A percentile compares a stretch with the other conserved stretches of the same genome.
Evolutionary conservation across 2,329 filamentous ascomycete species (phyloP).

Genomic region (Aspergillus sp.): DNA sequence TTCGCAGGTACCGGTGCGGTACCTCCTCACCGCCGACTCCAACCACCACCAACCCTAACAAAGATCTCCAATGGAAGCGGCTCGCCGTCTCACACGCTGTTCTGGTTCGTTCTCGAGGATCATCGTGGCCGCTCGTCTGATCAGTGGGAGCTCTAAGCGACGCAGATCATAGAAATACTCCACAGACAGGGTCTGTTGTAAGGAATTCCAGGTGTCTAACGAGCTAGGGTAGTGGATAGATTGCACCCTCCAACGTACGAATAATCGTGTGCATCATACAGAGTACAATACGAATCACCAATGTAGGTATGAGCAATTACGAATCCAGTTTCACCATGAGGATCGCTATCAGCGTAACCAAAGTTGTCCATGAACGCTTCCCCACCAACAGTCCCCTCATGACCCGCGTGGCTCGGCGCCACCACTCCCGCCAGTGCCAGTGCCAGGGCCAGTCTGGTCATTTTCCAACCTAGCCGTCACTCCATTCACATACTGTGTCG

Average conservation of each 20-base stretch:
- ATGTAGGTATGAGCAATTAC: background rate
- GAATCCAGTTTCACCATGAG: background rate
- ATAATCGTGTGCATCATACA: background rate
- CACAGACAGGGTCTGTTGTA: background rate
- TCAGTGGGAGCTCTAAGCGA: background rate
- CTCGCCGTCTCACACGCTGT: slow-evolving; percentile 7
- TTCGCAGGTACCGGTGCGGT: background rate
- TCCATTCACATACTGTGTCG: slow-evolving; percentile 43
- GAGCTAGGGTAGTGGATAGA: too few species aligned
- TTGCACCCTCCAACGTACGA: too few species aligned
- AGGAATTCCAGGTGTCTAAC: background rate
- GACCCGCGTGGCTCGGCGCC: background rate
- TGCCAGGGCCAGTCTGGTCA: background rate
- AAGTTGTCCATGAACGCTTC: background rate
- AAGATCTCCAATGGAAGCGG: slow-evolving; percentile 8
- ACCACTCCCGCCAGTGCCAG: background rate
- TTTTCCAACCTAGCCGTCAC: slow-evolving; percentile 40
- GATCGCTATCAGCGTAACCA: background rate
- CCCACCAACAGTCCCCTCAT: background rate
- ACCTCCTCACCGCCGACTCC: slow-evolving; percentile 4
- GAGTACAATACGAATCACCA: background rate
- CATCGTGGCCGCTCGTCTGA: slow-evolving; percentile 2
- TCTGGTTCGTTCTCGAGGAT: background rate
- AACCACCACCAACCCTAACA: background rate
- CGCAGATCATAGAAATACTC: background rate